phyloP scores from a whole-genome alignment of 345 rosid genomes.

The Abelmoschus esculentus region DNA sequence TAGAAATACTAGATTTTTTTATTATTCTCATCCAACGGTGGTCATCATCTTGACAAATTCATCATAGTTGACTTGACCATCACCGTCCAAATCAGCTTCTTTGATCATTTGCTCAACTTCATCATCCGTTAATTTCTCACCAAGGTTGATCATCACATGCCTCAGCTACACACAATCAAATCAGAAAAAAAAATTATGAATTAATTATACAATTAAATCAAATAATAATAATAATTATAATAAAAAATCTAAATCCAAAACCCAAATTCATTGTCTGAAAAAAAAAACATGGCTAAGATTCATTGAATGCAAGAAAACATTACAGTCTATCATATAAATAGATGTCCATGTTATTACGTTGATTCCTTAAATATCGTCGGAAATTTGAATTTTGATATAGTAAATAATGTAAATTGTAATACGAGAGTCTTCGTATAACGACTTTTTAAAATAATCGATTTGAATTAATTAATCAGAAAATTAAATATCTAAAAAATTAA shows the following conservation, averaged over 20 bases:
- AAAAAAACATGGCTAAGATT: constrained; percentile 8
- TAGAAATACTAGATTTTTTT: not conserved
- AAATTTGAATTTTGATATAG: too few relatives aligned
- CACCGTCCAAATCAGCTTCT: constrained; percentile 93
- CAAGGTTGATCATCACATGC: constrained; percentile 91
- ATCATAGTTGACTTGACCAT: constrained; percentile 83
- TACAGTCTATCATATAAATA: constrained; percentile 4
- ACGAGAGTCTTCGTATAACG: too few relatives aligned
- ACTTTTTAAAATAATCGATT: too few relatives aligned
- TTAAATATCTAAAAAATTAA: too few relatives aligned
- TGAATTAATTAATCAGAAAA: too few relatives aligned
- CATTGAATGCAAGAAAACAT: constrained; percentile 15
- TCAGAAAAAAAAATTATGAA: not conserved
- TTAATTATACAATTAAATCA: constrained; percentile 2
- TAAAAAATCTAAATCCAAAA: constrained; percentile 1
- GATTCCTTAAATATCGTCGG: too few relatives aligned
- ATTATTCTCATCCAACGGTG: constrained; percentile 15
- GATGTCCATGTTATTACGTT: not conserved
- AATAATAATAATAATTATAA: not conserved
- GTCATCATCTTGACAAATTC: constrained; percentile 91
- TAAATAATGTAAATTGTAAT: too few relatives aligned
- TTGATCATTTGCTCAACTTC: constrained; percentile 86
- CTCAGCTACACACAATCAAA: constrained; percentile 47
- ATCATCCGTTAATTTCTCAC: constrained; percentile 82
- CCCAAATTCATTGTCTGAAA: not conserved